These are phyloP conservation scores for Cardiospermum halicacabum DNA, from an alignment of 345 rosid species.

Conservation along the genomic window DNA sequence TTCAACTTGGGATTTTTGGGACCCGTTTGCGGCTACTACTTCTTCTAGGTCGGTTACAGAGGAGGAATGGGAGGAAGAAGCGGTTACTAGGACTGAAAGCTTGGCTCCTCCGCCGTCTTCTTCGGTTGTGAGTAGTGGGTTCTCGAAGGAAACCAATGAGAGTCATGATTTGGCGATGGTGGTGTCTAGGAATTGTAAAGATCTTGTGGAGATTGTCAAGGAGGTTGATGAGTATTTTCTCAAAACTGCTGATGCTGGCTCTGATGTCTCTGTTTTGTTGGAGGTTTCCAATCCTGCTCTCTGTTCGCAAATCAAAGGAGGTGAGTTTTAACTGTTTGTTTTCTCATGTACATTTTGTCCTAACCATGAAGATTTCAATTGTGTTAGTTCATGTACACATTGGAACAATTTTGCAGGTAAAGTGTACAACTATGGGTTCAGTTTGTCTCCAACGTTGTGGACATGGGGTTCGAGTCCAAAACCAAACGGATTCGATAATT, in stretches of 20 bases:
- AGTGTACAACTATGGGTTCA: slow-evolving; percentile 56
- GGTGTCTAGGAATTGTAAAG: slow-evolving; percentile 73
- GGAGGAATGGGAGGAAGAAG: slow-evolving; percentile 75
- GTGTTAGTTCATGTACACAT: too few relatives aligned
- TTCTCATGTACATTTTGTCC: too few relatives aligned
- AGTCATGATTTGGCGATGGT: slow-evolving; percentile 73
- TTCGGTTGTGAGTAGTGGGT: slow-evolving; percentile 46
- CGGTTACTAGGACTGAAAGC: slow-evolving; percentile 37
- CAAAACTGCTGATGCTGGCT: slow-evolving; percentile 76
- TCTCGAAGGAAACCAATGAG: slow-evolving; percentile 51
- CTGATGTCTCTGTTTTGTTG: slow-evolving; percentile 54
- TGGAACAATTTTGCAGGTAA: slow-evolving; percentile 36
- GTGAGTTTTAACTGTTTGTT: slow-evolving; percentile 15
- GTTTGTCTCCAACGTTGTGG: slow-evolving; percentile 65
- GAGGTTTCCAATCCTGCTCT: slow-evolving; percentile 56
- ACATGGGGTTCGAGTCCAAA: slow-evolving; percentile 61
- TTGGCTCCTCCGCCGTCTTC: slow-evolving; percentile 48
- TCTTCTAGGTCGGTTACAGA: slow-evolving; percentile 48
- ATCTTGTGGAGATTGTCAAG: slow-evolving; percentile 76
- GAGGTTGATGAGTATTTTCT: slow-evolving; percentile 91
- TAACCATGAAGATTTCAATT: too few relatives aligned
- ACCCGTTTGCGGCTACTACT: slow-evolving; percentile 64
- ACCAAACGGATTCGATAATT: slow-evolving; percentile 39
- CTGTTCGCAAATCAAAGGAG: slow-evolving; percentile 48
- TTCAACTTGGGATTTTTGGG: slow-evolving; percentile 94